A percentile compares a stretch with the other conserved stretches of the same genome.
Conservation (phyloP, 805 yeast genomes). For the Hanseniaspora guilliermondii region DNA sequence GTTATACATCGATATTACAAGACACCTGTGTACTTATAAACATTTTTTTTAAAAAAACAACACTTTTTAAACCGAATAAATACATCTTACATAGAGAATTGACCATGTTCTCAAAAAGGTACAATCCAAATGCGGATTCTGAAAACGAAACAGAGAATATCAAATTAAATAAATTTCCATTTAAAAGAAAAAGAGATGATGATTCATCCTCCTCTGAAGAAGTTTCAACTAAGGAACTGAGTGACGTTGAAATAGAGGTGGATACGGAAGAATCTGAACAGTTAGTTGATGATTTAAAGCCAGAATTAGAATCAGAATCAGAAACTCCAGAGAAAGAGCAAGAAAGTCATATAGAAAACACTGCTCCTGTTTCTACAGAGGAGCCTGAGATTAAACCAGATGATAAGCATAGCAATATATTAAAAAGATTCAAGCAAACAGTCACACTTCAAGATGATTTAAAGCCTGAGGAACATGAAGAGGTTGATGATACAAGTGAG, state of each 20-base stretch:
- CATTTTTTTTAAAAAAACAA: too few species aligned
- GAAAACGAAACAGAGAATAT: background rate
- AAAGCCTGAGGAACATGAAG: conserved; percentile 13
- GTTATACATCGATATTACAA: too few species aligned
- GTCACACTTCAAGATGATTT: conserved; percentile 25
- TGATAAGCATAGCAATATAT: conserved; percentile 38
- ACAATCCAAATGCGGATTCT: conserved; percentile 36
- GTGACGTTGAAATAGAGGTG: conserved; percentile 18
- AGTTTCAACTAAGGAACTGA: conserved; percentile 17
- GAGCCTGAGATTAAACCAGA: conserved; percentile 14
- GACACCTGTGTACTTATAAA: too few species aligned
- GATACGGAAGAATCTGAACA: conserved; percentile 12
- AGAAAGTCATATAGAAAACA: background rate
- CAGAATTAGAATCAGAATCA: background rate
- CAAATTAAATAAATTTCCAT: conserved; percentile 17
- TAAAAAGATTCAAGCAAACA: conserved; percentile 41
- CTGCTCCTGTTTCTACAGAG: background rate
- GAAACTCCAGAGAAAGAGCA: conserved; percentile 7
- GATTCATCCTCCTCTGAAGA: conserved; percentile 16
- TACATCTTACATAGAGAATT: too few species aligned
- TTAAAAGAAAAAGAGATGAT: conserved; percentile 20
- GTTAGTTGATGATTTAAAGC: background rate
- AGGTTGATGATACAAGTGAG: conserved; percentile 16
- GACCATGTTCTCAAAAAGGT: conserved; percentile 55
- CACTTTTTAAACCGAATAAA: too few species aligned